Percentiles rank a stretch among this genome's conserved stretches.
These are phyloP conservation scores for Craterostigma plantagineum DNA, from an alignment of 257 asterid species.

Conservation along the genomic window DNA sequence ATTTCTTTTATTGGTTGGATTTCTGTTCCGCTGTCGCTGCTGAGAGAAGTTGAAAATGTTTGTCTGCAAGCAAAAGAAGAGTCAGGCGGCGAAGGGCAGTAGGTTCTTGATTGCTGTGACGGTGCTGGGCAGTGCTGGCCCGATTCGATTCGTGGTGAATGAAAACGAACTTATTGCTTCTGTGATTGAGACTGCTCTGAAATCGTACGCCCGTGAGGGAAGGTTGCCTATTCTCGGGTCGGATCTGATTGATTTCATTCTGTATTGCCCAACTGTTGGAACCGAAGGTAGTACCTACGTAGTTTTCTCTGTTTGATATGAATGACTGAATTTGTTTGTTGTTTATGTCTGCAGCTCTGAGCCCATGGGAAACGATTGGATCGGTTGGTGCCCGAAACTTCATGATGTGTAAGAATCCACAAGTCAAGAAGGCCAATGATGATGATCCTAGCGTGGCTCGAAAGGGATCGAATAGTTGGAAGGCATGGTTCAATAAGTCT, in stretches of 20 bases:
- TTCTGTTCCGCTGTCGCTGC: not conserved
- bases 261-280: conserved; percentile 53
- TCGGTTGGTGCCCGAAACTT: conserved; percentile 67
- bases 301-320: not conserved
- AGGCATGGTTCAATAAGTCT: conserved; percentile 67
- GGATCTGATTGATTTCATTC: conserved; percentile 44
- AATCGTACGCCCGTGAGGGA: conserved; percentile 78
- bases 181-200: conserved; percentile 67
- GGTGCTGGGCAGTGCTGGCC: conserved; percentile 82
- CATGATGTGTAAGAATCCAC: conserved; percentile 76
- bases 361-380: conserved; percentile 81
- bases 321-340: not conserved
- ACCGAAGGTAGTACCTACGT: conserved; percentile 42
- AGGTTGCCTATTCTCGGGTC: conserved; percentile 78
- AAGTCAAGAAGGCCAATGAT: conserved; percentile 14
- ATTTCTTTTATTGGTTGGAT: not conserved
- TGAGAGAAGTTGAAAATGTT: conserved; percentile 23
- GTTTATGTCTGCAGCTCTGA: conserved; percentile 30
- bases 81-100: conserved; percentile 34
- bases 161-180: conserved; percentile 59
- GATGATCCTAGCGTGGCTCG: conserved; percentile 15
- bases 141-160: conserved; percentile 70
- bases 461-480: conserved; percentile 48
- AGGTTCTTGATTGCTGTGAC: conserved; percentile 58
- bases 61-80: conserved; percentile 75